These are phyloP conservation scores for Brettanomyces custersianus DNA, from an alignment of 805 yeast species.

Conservation along the genomic window DNA sequence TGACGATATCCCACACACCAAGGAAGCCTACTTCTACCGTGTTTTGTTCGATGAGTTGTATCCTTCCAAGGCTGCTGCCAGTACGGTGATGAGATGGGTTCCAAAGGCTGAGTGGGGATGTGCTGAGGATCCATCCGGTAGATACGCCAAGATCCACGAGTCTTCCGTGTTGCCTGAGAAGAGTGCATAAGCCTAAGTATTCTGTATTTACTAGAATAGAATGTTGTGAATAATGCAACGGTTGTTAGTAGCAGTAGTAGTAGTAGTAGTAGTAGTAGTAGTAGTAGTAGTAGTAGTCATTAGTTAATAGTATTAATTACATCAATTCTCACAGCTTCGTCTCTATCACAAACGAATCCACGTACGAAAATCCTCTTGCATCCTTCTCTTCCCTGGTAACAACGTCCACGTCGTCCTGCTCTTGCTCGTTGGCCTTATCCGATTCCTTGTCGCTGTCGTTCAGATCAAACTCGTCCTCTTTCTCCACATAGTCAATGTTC, in stretches of 20 bases:
- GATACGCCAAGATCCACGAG: conserved; percentile 88
- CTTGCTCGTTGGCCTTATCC: conserved; percentile 49
- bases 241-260: not conserved
- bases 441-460: conserved; percentile 44
- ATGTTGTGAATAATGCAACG: not conserved
- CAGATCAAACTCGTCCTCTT: conserved; percentile 87
- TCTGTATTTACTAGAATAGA: not conserved
- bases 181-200: not conserved
- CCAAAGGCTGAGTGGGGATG: conserved; percentile 99
- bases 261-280: not conserved
- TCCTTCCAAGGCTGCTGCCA: conserved; percentile 86
- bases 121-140: conserved; percentile 97
- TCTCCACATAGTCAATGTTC: conserved; percentile 78
- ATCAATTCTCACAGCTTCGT: conserved; percentile 1
- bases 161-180: conserved; percentile 34
- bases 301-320: not conserved
- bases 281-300: not conserved
- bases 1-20: conserved; percentile 84
- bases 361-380: conserved; percentile 61
- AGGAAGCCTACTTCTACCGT: conserved; percentile 99
- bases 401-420: conserved; percentile 68
- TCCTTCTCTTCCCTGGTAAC: conserved; percentile 52
- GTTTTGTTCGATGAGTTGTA: conserved; percentile 89
- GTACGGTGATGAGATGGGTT: conserved; percentile 98
- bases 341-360: conserved; percentile 48